Evolutionary conservation across 208 protist species (phyloP).

Genomic region (Leishmania braziliensis): DNA sequence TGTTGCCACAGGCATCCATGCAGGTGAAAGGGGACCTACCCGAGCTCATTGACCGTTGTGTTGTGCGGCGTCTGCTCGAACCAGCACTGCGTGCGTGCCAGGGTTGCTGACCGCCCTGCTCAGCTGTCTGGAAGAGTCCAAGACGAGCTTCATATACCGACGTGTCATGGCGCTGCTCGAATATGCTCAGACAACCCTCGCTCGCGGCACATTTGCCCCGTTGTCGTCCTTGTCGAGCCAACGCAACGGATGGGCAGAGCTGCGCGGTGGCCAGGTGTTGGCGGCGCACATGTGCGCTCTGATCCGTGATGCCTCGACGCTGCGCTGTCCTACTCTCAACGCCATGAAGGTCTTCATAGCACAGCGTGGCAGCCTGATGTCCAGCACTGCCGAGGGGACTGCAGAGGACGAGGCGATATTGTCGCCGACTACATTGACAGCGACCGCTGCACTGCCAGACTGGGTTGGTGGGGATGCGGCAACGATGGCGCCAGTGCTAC

Average conservation of each 20-base stretch:
- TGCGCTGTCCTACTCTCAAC: conserved; percentile 30
- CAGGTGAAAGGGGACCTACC: conserved; percentile 29
- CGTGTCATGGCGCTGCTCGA: conserved; percentile 42
- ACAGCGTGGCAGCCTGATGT: neutral
- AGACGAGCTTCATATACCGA: conserved; percentile 57
- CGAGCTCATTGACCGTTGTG: conserved; percentile 17
- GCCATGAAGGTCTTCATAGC: conserved; percentile 39
- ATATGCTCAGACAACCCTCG: conserved; percentile 23
- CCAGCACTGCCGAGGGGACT: neutral
- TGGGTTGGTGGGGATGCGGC: conserved; percentile 37
- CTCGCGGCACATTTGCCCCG: conserved; percentile 2
- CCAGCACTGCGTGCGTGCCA: conserved; percentile 32
- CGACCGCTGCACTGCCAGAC: conserved; percentile 6
- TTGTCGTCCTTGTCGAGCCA: neutral
- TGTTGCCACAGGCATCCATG: conserved; percentile 35
- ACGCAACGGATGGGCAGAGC: neutral
- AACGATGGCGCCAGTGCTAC: conserved; percentile 28
- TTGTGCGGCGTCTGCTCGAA: conserved; percentile 29
- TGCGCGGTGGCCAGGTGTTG: conserved; percentile 33
- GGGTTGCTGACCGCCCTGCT: conserved; percentile 51
- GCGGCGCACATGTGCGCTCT: conserved; percentile 34
- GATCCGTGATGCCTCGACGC: conserved; percentile 25
- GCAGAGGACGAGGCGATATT: neutral
- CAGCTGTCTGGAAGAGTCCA: conserved; percentile 59
- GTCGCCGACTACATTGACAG: neutral